A percentile compares a stretch with the other conserved stretches of the same genome.
phyloP scores from a whole-genome alignment of 2,329 filamentous ascomycete species.

The Trichoderma asperellum region DNA sequence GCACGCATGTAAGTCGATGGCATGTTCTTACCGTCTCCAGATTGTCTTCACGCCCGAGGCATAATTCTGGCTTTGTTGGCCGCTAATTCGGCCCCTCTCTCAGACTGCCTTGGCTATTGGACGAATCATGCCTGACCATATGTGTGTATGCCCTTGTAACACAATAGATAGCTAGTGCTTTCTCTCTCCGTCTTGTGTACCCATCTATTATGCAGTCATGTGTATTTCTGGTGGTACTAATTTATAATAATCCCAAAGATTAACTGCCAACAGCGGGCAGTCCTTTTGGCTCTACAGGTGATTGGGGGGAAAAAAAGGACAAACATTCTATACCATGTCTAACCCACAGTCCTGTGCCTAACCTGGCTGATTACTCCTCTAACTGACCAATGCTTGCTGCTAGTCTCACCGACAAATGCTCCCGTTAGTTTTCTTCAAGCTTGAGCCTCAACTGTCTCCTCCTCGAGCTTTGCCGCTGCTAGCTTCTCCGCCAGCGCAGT shows the following conservation, averaged over 20 bases:
- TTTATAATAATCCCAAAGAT: conserved; percentile 1
- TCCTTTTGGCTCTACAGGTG: neutral
- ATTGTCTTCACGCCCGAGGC: neutral
- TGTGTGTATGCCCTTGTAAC: conserved; percentile 7
- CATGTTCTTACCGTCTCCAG: neutral
- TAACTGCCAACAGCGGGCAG: conserved; percentile 8
- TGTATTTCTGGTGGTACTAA: conserved; percentile 21
- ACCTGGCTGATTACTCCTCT: neutral
- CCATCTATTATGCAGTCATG: conserved; percentile 24
- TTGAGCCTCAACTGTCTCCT: conserved; percentile 22
- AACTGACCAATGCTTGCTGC: neutral
- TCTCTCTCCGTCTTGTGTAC: neutral
- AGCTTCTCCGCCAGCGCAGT: conserved; percentile 30
- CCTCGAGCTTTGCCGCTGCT: conserved; percentile 25
- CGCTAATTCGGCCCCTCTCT: neutral
- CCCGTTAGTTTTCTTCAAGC: neutral
- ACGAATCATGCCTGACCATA: conserved; percentile 10
- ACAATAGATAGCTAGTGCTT: neutral
- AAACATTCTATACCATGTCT: conserved; percentile 2
- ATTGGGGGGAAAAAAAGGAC: neutral
- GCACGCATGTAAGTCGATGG: conserved; percentile 9
- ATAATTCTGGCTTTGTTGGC: conserved; percentile 8
- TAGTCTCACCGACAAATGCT: neutral
- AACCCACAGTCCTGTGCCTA: conserved; percentile 4
- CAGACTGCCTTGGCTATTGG: conserved; percentile 9